Base-by-base conservation (phyloP, 768 basidiomycete genomes). In the Mycena indigotica region DNA sequence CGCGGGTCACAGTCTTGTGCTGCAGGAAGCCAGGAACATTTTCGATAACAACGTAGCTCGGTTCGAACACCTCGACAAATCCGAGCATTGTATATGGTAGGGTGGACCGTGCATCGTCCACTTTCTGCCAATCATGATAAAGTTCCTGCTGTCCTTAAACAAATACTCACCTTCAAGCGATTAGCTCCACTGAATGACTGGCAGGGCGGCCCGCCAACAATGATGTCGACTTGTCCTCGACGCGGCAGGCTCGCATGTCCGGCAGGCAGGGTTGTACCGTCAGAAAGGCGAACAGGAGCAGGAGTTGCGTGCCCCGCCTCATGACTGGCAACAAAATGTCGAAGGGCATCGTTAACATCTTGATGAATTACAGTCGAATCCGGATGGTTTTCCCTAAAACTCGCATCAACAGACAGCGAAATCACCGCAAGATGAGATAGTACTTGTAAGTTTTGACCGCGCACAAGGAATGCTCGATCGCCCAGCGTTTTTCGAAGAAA, bases 11-110 rank as follows among this genome's bases (percentile, higher is more conserved):
- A 5, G 78, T 61, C 3, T 65, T 65, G 61, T 76, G 73, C 28
- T 60, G 60, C 16, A 83, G 60, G 26, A 83, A 63, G 4, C 82
- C 80, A 17, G 65, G 63, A n/a, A 83, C 81, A 59, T 83, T 83
- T 60, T 83, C 82, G 23, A 83, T 64, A 6, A 83, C 71, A 44
- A 83, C 67, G 53, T 73, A 80, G 26, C 56, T 62, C 0, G 81
- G 81, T 40, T 71, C 66, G 45, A 82, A 82, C 52, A 75, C 73
- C 53, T 83, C 81, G 17, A 80, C 79, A 46, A 74, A 80, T 2
- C 77, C 73, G 6, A 83, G 66, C 77, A 80, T 78, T 51, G 80
- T 81, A 66, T 73, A 79, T 13, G 77, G 69, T 26, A 83, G 69
- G 2, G 80, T 76, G 55, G 66, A 75, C 77, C 80, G 72, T 41